A percentile compares a stretch with the other conserved stretches of the same genome.
Conservation (phyloP, 164 flowering plant genomes). For the Taxillus chinensis region DNA sequence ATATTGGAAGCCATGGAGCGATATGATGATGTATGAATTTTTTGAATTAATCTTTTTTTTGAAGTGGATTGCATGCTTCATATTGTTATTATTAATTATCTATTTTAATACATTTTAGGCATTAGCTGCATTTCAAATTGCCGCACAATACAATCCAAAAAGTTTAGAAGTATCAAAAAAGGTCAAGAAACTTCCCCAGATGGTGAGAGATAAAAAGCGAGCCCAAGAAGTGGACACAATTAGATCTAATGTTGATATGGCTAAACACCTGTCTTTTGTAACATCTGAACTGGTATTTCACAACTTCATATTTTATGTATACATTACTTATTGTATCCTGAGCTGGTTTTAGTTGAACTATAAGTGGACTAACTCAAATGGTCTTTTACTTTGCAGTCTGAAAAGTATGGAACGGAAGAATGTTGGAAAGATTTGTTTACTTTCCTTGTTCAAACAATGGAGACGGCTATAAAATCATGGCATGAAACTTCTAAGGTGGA, state of each 20-base stretch:
- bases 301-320: neutral
- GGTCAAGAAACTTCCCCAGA: constrained; percentile 65
- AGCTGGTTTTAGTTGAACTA: neutral
- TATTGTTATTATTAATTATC: constrained; percentile 9
- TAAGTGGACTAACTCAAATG: constrained; percentile 4
- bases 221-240: constrained; percentile 66
- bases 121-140: constrained; percentile 56
- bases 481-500: constrained; percentile 80
- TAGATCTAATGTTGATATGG: constrained; percentile 70
- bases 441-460: constrained; percentile 72
- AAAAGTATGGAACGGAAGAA: constrained; percentile 53
- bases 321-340: neutral
- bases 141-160: constrained; percentile 70
- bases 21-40: constrained; percentile 65
- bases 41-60: neutral
- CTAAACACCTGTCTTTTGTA: constrained; percentile 53
- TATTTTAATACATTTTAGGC: constrained; percentile 39
- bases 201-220: constrained; percentile 62
- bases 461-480: constrained; percentile 72
- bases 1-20: constrained; percentile 82
- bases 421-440: constrained; percentile 42
- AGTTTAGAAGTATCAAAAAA: constrained; percentile 84
- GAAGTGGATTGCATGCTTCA: neutral
- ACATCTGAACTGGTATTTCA: constrained; percentile 59
- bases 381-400: constrained; percentile 41